A percentile compares a stretch with the other conserved stretches of the same genome.
phyloP scores from a whole-genome alignment of 2,329 filamentous ascomycete species.

The Ceratocystis harringtonii region DNA sequence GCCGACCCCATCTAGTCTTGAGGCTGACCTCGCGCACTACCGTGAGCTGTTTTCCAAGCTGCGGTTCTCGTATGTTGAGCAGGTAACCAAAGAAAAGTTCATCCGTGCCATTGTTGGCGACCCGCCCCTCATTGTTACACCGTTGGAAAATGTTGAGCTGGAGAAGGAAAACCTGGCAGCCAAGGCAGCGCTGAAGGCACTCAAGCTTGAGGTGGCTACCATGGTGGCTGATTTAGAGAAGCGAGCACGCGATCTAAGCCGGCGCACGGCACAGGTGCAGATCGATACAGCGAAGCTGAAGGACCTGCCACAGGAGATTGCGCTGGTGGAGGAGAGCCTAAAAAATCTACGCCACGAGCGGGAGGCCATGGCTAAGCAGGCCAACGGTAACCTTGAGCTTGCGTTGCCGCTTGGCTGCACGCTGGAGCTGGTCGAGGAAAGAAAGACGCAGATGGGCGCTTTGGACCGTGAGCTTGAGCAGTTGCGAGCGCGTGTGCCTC shows the following conservation, averaged over 20 bases:
- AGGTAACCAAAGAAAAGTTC: slow-evolving; percentile 97
- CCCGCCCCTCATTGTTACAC: slow-evolving; percentile 69
- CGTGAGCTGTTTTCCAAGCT: slow-evolving; percentile 92
- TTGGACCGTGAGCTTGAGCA: slow-evolving; percentile 50
- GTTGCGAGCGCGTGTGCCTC: slow-evolving; percentile 45
- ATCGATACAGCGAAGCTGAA: slow-evolving; percentile 34
- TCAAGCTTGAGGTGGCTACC: slow-evolving; percentile 63
- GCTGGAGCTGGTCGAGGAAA: slow-evolving; percentile 35
- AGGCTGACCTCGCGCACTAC: slow-evolving; percentile 78
- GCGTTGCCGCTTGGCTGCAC: slow-evolving; percentile 45
- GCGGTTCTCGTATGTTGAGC: slow-evolving; percentile 93
- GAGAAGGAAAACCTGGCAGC: slow-evolving; percentile 52
- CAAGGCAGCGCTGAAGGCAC: slow-evolving; percentile 62
- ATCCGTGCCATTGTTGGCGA: slow-evolving; percentile 84
- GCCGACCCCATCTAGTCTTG: slow-evolving; percentile 59
- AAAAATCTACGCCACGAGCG: slow-evolving; percentile 30
- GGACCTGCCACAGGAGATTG: slow-evolving; percentile 37
- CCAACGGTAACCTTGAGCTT: slow-evolving; percentile 25
- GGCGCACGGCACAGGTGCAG: slow-evolving; percentile 36
- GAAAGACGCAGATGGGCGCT: slow-evolving; percentile 37
- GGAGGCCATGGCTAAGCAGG: slow-evolving; percentile 20
- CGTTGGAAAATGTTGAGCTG: slow-evolving; percentile 65
- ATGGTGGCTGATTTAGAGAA: slow-evolving; percentile 59
- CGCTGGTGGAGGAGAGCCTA: slow-evolving; percentile 35
- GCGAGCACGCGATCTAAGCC: slow-evolving; percentile 43